Evolutionary conservation across 1,284 basidiomycete genomes (phyloP).

Genomic region (Apiotrichum veenhuisii): DNA sequence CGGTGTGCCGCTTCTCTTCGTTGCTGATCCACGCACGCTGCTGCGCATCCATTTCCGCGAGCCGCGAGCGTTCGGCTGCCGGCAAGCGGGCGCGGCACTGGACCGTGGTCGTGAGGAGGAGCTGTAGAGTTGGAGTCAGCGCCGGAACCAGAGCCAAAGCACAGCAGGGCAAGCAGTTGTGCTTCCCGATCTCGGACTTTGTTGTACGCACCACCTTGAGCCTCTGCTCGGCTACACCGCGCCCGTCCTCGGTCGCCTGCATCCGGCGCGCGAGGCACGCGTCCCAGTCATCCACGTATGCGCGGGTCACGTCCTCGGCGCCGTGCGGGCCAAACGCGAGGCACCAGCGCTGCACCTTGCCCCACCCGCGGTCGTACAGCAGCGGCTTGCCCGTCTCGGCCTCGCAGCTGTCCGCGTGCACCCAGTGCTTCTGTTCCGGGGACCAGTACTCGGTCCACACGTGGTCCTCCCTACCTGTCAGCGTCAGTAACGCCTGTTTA

Average conservation of each 20-base stretch:
- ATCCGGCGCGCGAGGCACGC: slow-evolving; percentile 24
- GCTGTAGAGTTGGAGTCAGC: slow-evolving; percentile 20
- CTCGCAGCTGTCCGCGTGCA: slow-evolving; percentile 53
- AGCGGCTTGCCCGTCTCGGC: slow-evolving; percentile 49
- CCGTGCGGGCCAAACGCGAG: slow-evolving; percentile 50
- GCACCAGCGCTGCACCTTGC: slow-evolving; percentile 53
- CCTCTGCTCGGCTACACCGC: slow-evolving; percentile 35
- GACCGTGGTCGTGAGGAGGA: slow-evolving; percentile 26
- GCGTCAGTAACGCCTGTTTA: neutral
- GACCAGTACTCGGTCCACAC: slow-evolving; percentile 54
- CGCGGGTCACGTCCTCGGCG: slow-evolving; percentile 50
- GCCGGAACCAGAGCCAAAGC: slow-evolving; percentile 5
- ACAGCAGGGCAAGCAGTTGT: no score
- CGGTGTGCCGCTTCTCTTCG: slow-evolving; percentile 25
- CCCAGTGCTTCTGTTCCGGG: slow-evolving; percentile 45
- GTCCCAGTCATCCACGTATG: slow-evolving; percentile 49
- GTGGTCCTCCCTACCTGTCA: slow-evolving; percentile 51
- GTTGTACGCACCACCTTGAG: slow-evolving; percentile 35
- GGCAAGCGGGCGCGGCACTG: slow-evolving; percentile 9
- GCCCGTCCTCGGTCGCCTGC: slow-evolving; percentile 18
- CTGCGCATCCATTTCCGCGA: slow-evolving; percentile 38
- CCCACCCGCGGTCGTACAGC: slow-evolving; percentile 53
- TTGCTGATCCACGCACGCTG: slow-evolving; percentile 42
- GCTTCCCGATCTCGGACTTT: no score
- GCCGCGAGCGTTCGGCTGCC: slow-evolving; percentile 14